Evolutionary conservation across 1,139 yeast genomes (phyloP), one percentile per base, ranked within the genome.

Genomic region (Yamadazyma conglobata): DNA sequence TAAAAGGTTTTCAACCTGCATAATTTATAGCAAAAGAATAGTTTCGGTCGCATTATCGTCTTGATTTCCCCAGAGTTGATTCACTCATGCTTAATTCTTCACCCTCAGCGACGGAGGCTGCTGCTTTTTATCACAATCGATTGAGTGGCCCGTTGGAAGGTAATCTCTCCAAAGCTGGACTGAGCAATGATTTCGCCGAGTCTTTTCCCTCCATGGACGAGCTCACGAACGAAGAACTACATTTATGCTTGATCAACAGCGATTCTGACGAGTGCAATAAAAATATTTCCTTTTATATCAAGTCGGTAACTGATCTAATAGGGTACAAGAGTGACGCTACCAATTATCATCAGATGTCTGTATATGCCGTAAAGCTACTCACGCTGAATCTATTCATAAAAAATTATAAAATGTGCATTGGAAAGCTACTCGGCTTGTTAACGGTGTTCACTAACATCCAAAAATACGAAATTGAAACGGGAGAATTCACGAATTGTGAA

Each of bases 251-350:
- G 17, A 51, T 64, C 25, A 62, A 60, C 29, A 64, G 71, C 39
- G 74, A 68, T 38, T 44, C 69, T 5, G 39, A 42, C 6, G 73
- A 61, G 42, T 64, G 71, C 39, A 68, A 68, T 43, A 53, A 56
- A 32, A 65, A 63, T 44, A 47, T 68, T 15, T 60, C 67, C 3
- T 43, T 50, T 6, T 64, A 47, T 37, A 43, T 68, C 34, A 66
- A 67, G 43, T 38, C 50, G 17, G 56, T 64, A 3, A 51, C 60
- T 4, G 72, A 67, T 35, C 31, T 34, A 2, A 52, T 54, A 19
- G 42, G 56, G 9, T 50, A 50, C 36, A 34, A 40, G 21, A 17
- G 30, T 4, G 25, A 33, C 4, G 41, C 33, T 11, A 30, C 35
- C 12, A 42, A 31, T 10, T 64, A 62, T 40, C 66, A 61, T 33